Evolutionary conservation across 2,329 filamentous ascomycete genomes (phyloP).

Genomic region (Ascosphaera apis): DNA sequence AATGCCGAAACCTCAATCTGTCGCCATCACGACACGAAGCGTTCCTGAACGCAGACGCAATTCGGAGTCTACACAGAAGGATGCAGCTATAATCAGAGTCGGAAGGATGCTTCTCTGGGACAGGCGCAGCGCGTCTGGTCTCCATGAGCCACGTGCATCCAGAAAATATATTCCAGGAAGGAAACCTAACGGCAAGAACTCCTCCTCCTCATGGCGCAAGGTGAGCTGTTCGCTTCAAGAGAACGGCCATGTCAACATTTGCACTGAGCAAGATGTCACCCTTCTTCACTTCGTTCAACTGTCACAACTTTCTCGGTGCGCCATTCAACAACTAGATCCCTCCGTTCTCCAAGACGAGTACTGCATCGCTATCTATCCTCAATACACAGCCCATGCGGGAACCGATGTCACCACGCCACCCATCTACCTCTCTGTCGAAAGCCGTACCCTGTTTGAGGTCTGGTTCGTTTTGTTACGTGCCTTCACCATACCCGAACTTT

Average conservation of each 20-base stretch:
- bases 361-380: conserved; percentile 87
- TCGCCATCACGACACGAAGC: conserved; percentile 21
- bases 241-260: conserved; percentile 79
- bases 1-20: conserved; percentile 25
- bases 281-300: conserved; percentile 68
- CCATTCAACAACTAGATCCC: conserved; percentile 70
- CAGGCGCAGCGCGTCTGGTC: conserved; percentile 32
- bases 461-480: conserved; percentile 86
- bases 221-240: conserved; percentile 89
- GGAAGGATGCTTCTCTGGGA: conserved; percentile 85
- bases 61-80: conserved; percentile 33
- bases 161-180: conserved; percentile 1
- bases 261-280: conserved; percentile 62
- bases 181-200: conserved; percentile 14
- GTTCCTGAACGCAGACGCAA: conserved; percentile 21
- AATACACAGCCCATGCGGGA: conserved; percentile 55
- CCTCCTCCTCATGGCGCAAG: conserved; percentile 48
- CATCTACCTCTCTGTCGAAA: conserved; percentile 72
- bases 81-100: conserved; percentile 78
- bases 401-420: conserved; percentile 61
- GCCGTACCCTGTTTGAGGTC: conserved; percentile 76
- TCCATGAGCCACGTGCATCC: conserved; percentile 10
- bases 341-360: conserved; percentile 84
- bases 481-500: conserved; percentile 80
- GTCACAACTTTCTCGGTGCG: conserved; percentile 68